Evolutionary conservation across 768 basidiomycete genomes (phyloP).

Genomic region (Pulveroboletus sp.): DNA sequence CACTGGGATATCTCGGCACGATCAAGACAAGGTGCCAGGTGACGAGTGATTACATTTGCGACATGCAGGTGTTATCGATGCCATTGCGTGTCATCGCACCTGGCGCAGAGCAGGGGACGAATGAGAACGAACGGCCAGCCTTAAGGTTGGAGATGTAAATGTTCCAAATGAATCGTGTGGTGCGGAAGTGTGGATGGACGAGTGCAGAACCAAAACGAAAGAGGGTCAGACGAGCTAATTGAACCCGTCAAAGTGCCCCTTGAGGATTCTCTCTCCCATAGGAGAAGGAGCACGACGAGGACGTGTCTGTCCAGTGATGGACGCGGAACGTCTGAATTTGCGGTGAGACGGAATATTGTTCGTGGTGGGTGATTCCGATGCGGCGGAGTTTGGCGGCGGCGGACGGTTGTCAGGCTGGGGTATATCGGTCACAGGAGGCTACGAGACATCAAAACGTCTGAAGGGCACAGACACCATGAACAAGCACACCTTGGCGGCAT

Average conservation of each 20-base stretch:
- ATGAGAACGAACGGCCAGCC: constrained; percentile 6
- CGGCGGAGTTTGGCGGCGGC: constrained; percentile 51
- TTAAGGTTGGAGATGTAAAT: background rate
- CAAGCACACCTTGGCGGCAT: constrained; percentile 52
- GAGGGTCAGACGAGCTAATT: constrained; percentile 41
- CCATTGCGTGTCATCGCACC: constrained; percentile 5
- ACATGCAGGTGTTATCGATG: constrained; percentile 9
- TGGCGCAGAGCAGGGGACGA: background rate
- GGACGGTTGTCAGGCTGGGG: constrained; percentile 32
- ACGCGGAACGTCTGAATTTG: constrained; percentile 55
- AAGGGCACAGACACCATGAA: background rate
- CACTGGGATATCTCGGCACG: constrained; percentile 21
- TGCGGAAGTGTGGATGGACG: background rate
- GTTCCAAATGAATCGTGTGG: constrained; percentile 5
- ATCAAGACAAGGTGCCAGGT: background rate
- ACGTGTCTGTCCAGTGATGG: constrained; percentile 43
- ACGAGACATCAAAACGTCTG: background rate
- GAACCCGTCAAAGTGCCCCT: constrained; percentile 89
- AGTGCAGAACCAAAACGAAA: background rate
- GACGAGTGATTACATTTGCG: constrained; percentile 2
- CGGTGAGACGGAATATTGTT: constrained; percentile 23
- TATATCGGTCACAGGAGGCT: constrained; percentile 14
- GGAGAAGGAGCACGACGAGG: constrained; percentile 73
- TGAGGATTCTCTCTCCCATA: constrained; percentile 88
- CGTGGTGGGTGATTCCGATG: constrained; percentile 24